Conservation (phyloP, 352 stramenopile species). For the Poterioochromonas sp. region DNA sequence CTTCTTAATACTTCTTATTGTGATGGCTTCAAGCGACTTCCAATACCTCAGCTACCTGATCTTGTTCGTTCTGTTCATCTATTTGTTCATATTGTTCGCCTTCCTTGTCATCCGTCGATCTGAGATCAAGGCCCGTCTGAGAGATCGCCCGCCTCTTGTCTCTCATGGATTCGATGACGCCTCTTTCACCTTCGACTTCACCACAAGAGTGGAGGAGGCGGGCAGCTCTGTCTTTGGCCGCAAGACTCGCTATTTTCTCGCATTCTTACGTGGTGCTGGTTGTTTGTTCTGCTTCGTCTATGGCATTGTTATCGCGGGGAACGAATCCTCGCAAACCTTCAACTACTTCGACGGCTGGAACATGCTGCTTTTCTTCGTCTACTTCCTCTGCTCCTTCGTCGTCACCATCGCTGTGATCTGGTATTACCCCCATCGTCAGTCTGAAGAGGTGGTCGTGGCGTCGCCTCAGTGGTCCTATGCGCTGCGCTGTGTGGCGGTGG, state of each 20-base stretch:
- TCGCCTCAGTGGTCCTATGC: background rate
- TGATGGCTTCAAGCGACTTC: background rate
- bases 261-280: too few species aligned
- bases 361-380: background rate
- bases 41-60: background rate
- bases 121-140: background rate
- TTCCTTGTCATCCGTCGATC: background rate
- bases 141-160: background rate
- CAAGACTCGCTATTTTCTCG: background rate
- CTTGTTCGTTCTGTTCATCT: background rate
- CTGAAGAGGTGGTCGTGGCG: background rate
- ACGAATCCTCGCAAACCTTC: background rate
- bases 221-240: background rate
- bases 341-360: constrained; percentile 10
- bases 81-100: background rate
- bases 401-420: background rate
- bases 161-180: background rate
- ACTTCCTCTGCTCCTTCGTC: background rate
- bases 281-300: background rate
- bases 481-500: background rate
- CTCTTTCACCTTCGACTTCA: constrained; percentile 3
- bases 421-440: background rate
- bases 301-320: background rate
- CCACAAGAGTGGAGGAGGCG: background rate
- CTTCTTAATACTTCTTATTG: too few species aligned